A percentile compares a stretch with the other conserved stretches of the same genome.
These are phyloP conservation scores for Pythium rhizo-oryzae DNA, from an alignment of 352 stramenopile species.

Conservation along the genomic window DNA sequence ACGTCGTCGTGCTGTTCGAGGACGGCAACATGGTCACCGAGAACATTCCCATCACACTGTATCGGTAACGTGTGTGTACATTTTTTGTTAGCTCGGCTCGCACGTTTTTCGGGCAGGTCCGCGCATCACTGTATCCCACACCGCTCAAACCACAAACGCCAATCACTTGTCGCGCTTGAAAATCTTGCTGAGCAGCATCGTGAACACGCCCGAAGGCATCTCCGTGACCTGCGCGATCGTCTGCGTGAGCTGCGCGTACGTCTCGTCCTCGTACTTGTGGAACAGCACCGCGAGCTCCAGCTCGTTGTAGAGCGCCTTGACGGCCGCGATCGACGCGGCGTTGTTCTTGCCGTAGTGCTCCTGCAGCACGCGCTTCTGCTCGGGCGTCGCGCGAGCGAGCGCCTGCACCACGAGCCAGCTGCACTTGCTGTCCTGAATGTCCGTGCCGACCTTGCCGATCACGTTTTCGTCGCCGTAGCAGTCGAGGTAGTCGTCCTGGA, in stretches of 20 bases:
- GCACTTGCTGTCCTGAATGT: constrained; percentile 99
- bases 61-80: constrained; percentile 42
- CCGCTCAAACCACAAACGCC: neutral
- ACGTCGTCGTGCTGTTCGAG: constrained; percentile 92
- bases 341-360: constrained; percentile 93
- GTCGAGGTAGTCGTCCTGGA: constrained; percentile 99
- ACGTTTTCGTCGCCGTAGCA: constrained; percentile 95
- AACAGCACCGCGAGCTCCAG: constrained; percentile 90
- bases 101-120: too few relatives aligned
- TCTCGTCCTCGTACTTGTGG: constrained; percentile 94
- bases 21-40: constrained; percentile 92
- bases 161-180: constrained; percentile 96
- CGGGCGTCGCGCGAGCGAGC: constrained; percentile 62
- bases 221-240: constrained; percentile 81
- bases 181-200: constrained; percentile 95
- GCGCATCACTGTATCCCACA: too few relatives aligned
- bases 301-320: constrained; percentile 96
- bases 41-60: constrained; percentile 89
- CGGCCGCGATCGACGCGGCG: constrained; percentile 67
- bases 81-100: too few relatives aligned
- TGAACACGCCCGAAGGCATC: constrained; percentile 93
- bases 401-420: constrained; percentile 98
- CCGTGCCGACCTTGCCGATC: constrained; percentile 95
- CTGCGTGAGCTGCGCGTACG: constrained; percentile 80
- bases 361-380: constrained; percentile 87